Evolutionary conservation across 75 land plant genomes (phyloP), one percentile per base, ranked within the genome.

Genomic region (Pinus albicaulis): DNA sequence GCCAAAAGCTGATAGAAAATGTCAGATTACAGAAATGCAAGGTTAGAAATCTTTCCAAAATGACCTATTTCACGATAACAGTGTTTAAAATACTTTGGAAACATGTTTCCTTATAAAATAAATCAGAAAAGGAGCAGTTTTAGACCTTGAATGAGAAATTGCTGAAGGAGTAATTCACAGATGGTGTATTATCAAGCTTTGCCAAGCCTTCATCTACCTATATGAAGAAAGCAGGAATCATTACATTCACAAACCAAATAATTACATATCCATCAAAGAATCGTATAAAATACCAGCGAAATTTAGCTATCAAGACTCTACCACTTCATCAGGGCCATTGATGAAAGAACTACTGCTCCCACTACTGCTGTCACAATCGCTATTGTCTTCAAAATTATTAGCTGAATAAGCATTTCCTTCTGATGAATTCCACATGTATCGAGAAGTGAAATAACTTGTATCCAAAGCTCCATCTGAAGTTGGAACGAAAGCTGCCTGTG

Each of bases 101-200:
- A 68, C 52, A 68, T 38, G 44, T 68, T 22, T 38, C 48, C 20
- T 4, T 68, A 68, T 7, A 19, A 66, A 6, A 68, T 2, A 3
- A 20, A 38, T 38, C 11, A 68, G 12, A 19, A 20, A 0, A 41
- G 48, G 34, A 68, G n/a, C 48, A 62, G n/a, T 58, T 2, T n/a
- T 34, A 36, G 73, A 96, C 99, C 99, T 96, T 96, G 57, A 96
- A 96, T 3, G 99, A 96, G 77, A 96, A 96, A 80, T 94, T 96
- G 81, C 98, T 96, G 86, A 96, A 96, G 25, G 99, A 90, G 66
- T 90, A 96, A 63, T 92, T 86, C 57, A 81, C 79, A 52, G 91
- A 84, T 72, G 88, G 72, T 77, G 75, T 72, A 25, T 84, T 80
- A 22, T 87, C 95, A 84, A 94, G 88, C 58, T 92, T 95, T 11